Conservation (phyloP, 257 asterid species). For the Galeopsis tetrahit region DNA sequence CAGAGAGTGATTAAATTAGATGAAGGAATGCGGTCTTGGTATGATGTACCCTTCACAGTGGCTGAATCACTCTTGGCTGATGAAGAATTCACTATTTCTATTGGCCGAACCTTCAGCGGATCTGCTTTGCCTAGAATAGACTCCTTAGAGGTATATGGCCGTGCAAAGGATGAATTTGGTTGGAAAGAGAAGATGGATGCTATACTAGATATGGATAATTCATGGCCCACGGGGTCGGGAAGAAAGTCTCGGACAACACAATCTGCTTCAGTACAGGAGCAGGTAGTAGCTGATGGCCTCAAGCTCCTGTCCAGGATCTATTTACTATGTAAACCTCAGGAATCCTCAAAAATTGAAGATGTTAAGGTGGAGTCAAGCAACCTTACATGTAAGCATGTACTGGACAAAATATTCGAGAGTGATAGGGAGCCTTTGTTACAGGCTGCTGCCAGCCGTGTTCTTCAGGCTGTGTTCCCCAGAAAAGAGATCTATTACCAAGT, state of each 20-base stretch:
- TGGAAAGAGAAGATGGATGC: constrained; percentile 99
- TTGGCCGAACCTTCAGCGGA: constrained; percentile 88
- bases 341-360: constrained; percentile 67
- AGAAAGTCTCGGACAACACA: constrained; percentile 69
- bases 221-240: constrained; percentile 67
- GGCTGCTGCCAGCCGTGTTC: constrained; percentile 83
- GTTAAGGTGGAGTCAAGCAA: constrained; percentile 56
- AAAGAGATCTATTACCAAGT: constrained; percentile 91
- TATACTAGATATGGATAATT: constrained; percentile 88
- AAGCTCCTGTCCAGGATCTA: constrained; percentile 82
- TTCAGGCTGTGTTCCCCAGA: constrained; percentile 86
- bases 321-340: constrained; percentile 60
- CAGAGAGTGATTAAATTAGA: constrained; percentile 89
- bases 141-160: constrained; percentile 95
- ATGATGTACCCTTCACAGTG: constrained; percentile 94
- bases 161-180: constrained; percentile 97
- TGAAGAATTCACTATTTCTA: constrained; percentile 77
- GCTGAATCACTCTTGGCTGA: constrained; percentile 99
- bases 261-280: constrained; percentile 86
- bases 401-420: constrained; percentile 86
- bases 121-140: constrained; percentile 90
- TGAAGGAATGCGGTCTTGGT: constrained; percentile 99
- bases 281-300: constrained; percentile 94
- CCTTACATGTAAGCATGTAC: constrained; percentile 71
- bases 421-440: constrained; percentile 90